Percentiles rank a stretch among this genome's conserved stretches.
phyloP scores from a whole-genome alignment of 2,329 filamentous ascomycete genomes.

The Apiospora pterosperma region DNA sequence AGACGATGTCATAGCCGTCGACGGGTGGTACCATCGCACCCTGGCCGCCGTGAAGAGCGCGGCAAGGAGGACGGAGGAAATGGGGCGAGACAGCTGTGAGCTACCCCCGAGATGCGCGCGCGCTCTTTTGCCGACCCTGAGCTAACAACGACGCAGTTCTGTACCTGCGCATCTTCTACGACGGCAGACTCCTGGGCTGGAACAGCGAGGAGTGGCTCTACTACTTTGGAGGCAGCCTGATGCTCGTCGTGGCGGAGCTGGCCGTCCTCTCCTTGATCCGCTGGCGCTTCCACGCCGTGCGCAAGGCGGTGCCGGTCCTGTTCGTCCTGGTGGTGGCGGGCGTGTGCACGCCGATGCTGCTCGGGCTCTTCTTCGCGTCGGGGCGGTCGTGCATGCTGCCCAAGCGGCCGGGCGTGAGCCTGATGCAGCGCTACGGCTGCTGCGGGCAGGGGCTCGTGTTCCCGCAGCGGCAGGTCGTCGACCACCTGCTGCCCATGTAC shows the following conservation, averaged over 20 bases:
- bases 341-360: slow-evolving; percentile 19
- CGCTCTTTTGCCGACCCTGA: neutral
- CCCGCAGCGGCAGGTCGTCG: slow-evolving; percentile 14
- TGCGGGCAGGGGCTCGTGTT: slow-evolving; percentile 26
- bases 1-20: slow-evolving; percentile 24
- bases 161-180: slow-evolving; percentile 25
- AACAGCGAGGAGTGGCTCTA: slow-evolving; percentile 21
- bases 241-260: slow-evolving; percentile 10
- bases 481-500: slow-evolving; percentile 20
- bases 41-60: slow-evolving; percentile 14
- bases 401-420: slow-evolving; percentile 13
- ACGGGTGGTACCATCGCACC: slow-evolving; percentile 21
- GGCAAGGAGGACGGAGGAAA: slow-evolving; percentile 13
- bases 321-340: slow-evolving; percentile 12
- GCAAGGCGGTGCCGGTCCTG: slow-evolving; percentile 11
- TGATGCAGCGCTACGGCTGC: slow-evolving; percentile 22
- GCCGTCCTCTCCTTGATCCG: slow-evolving; percentile 10
- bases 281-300: slow-evolving; percentile 11
- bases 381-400: slow-evolving; percentile 20
- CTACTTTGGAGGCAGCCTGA: slow-evolving; percentile 16
- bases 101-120: neutral
- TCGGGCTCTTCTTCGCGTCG: slow-evolving; percentile 21
- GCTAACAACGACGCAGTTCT: slow-evolving; percentile 14
- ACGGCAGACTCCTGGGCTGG: slow-evolving; percentile 25
- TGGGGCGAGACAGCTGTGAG: slow-evolving; percentile 16